Percentiles rank a stretch among this genome's conserved stretches.
These are phyloP conservation scores for Aspergillus tamarii DNA, from an alignment of 2,329 filamentous ascomycete genomes.

Conservation along the genomic window DNA sequence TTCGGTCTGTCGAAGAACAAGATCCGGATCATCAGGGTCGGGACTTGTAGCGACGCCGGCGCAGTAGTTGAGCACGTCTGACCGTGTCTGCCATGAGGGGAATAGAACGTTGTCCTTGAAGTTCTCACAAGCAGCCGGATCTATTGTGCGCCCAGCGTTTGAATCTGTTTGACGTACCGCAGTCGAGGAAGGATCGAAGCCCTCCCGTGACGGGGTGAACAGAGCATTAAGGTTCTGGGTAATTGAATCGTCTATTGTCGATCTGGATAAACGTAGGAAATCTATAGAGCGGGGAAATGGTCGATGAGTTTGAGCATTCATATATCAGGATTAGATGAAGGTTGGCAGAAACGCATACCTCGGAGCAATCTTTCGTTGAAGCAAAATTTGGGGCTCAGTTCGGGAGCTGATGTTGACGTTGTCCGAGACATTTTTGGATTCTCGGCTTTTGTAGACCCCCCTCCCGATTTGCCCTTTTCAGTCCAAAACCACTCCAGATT, in stretches of 20 bases:
- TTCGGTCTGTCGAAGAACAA: slow-evolving; percentile 70
- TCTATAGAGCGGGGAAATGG: slow-evolving; percentile 56
- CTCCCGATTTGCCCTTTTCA: slow-evolving; percentile 24
- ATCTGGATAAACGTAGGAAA: slow-evolving; percentile 84
- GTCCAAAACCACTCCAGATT: slow-evolving; percentile 49
- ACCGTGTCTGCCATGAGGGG: slow-evolving; percentile 82
- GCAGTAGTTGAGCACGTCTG: slow-evolving; percentile 87
- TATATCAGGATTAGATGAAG: not conserved
- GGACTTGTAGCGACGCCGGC: slow-evolving; percentile 82
- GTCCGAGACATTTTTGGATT: slow-evolving; percentile 43
- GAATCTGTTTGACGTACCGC: slow-evolving; percentile 61
- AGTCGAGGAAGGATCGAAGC: slow-evolving; percentile 82
- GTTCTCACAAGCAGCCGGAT: slow-evolving; percentile 62
- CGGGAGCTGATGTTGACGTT: slow-evolving; percentile 50
- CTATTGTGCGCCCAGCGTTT: slow-evolving; percentile 56
- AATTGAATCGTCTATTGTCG: slow-evolving; percentile 89
- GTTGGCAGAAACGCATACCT: slow-evolving; percentile 54
- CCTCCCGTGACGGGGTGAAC: slow-evolving; percentile 68
- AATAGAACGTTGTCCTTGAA: slow-evolving; percentile 84
- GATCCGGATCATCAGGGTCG: slow-evolving; percentile 83
- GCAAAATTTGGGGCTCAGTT: slow-evolving; percentile 74
- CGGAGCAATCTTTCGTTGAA: slow-evolving; percentile 70
- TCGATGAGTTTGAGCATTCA: slow-evolving; percentile 12
- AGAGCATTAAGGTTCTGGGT: slow-evolving; percentile 90
- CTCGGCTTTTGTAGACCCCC: slow-evolving; percentile 24